Base-by-base conservation (phyloP, 768 basidiomycete species). In the Psilocybe azurescens region DNA sequence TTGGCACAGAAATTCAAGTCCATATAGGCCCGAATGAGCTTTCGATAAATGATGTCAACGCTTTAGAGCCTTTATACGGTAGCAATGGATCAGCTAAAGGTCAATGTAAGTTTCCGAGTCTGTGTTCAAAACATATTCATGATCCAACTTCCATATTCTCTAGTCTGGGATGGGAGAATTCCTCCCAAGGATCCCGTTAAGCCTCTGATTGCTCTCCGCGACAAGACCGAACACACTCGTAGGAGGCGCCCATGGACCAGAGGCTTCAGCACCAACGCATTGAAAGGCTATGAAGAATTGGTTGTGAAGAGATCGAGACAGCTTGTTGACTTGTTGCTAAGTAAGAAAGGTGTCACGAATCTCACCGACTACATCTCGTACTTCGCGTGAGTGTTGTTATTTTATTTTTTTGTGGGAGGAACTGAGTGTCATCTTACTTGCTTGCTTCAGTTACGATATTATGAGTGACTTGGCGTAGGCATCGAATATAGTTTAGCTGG, bases 11-110 rank as follows among this genome's bases (percentile, higher is more conserved):
- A 13, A 5, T n/a, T 44, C 14, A 13, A 44, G n/a, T 44, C 14
- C 29, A 33, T 36, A 24, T 55, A 87, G 87, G 85, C 54, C 87
- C 85, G 1, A 89, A 89, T 56, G 87, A 87, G 52, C 60, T 89
- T 5, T 86, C 83, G 0, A 79, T 89, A 53, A 69, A 79, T 46
- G 78, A 83, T 61, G 77, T 73, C 3, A 73, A 75, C 16, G 81
- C 79, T 8, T 74, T 87, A 14, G 66, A 64, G 0, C 78, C 81
- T 3, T 64, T 87, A 52, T 77, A 87, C 76, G 86, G 87, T 2
- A 66, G 73, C 36, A 70, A 72, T 28, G 87, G 85, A 7, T 72
- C 86, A 14, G 80, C 85, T 0, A 88, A 88, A 72, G 87, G 86
- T 29, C 81, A 83, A 51, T 83, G 86, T 86, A 62, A 59, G 79